Evolutionary conservation across 306 rosid genomes (phyloP).

Genomic region (Cicer pinnatifidum): DNA sequence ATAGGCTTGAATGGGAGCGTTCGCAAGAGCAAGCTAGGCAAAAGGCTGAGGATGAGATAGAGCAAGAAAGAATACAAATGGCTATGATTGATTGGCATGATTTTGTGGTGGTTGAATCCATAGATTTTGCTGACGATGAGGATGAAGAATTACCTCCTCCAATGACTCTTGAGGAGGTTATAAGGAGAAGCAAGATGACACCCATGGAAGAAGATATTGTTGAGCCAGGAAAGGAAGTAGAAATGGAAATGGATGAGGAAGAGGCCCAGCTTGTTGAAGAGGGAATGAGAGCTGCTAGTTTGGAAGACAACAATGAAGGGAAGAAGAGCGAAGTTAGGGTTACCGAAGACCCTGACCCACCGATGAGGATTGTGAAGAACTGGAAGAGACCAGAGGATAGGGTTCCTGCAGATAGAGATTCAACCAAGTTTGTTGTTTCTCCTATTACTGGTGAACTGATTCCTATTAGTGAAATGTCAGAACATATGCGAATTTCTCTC

Average conservation of each 20-base stretch:
- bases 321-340: constrained; percentile 63
- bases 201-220: constrained; percentile 71
- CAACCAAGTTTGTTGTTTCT: constrained; percentile 82
- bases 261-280: constrained; percentile 95
- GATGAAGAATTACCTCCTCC: constrained; percentile 94
- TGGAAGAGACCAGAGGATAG: constrained; percentile 99
- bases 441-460: constrained; percentile 92
- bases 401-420: constrained; percentile 80
- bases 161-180: constrained; percentile 92
- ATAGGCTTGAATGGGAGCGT: constrained; percentile 91
- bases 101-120: constrained; percentile 92
- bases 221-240: constrained; percentile 88
- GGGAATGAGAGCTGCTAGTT: constrained; percentile 77
- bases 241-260: constrained; percentile 99
- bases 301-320: constrained; percentile 72
- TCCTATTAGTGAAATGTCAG: constrained; percentile 91
- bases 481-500: constrained; percentile 94
- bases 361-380: constrained; percentile 95
- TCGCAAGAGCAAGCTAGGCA: constrained; percentile 97
- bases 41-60: constrained; percentile 91
- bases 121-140: constrained; percentile 96
- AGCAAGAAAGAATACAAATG: constrained; percentile 91
- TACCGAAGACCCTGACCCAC: constrained; percentile 78
- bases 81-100: constrained; percentile 99
- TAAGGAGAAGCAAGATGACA: constrained; percentile 84